These are phyloP conservation scores for Nicotiana tomentosiformis DNA, from an alignment of 257 asterid species.

Conservation along the genomic window DNA sequence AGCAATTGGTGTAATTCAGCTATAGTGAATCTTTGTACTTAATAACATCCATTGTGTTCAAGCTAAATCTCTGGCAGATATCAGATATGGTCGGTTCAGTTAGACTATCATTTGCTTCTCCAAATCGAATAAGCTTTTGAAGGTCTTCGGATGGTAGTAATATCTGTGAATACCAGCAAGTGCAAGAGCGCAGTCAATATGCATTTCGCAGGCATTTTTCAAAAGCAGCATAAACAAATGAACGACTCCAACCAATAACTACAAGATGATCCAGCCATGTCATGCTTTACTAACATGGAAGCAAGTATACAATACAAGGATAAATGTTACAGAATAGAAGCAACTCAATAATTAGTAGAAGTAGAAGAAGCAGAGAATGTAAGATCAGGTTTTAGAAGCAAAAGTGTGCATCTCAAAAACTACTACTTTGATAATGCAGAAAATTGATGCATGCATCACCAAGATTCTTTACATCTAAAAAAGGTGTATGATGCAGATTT, in stretches of 20 bases:
- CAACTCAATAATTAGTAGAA: not conserved
- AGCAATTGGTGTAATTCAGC: slow-evolving; percentile 5
- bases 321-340: not conserved
- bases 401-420: not conserved
- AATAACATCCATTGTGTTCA: slow-evolving; percentile 48
- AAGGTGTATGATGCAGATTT: not conserved
- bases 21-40: slow-evolving; percentile 52
- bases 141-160: slow-evolving; percentile 66
- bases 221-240: not conserved
- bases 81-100: slow-evolving; percentile 37
- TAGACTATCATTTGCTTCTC: slow-evolving; percentile 36
- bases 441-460: not conserved
- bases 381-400: not conserved
- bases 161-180: slow-evolving; percentile 30
- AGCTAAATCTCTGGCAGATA: slow-evolving; percentile 59
- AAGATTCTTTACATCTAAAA: not conserved
- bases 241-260: not conserved
- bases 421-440: not conserved
- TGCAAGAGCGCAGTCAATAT: not conserved
- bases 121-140: slow-evolving; percentile 39
- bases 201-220: not conserved
- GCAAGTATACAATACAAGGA: not conserved
- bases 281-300: not conserved
- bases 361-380: not conserved
- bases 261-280: not conserved